A percentile compares a stretch with the other conserved stretches of the same genome.
These are phyloP conservation scores for Cutaneotrichosporon spelunceum DNA, from an alignment of 1,284 basidiomycete genomes.

Conservation along the genomic window DNA sequence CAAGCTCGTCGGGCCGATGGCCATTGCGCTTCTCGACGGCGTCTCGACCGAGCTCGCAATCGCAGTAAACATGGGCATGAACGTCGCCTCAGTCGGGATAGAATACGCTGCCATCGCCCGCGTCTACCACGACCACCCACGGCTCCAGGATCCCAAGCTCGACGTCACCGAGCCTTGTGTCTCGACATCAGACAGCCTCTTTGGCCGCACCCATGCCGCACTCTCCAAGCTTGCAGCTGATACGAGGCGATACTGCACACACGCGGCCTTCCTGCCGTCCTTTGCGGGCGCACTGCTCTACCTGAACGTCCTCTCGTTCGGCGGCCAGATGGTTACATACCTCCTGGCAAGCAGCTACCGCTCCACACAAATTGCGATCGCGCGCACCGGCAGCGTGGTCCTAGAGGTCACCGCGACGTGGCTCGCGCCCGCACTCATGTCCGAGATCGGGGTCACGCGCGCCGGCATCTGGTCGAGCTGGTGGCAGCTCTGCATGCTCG, in stretches of 20 bases:
- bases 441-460: constrained; percentile 50
- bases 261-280: background rate
- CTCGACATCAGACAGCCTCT: background rate
- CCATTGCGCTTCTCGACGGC: constrained; percentile 3
- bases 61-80: background rate
- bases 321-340: constrained; percentile 2
- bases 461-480: constrained; percentile 55
- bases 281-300: background rate
- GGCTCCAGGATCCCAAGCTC: background rate
- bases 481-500: constrained; percentile 47
- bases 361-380: background rate
- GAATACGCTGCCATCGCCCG: background rate
- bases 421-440: background rate
- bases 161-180: background rate
- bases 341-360: background rate
- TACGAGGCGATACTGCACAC: background rate
- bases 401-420: background rate
- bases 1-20: constrained; percentile 52
- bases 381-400: background rate
- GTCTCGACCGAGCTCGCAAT: background rate
- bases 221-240: background rate
- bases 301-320: background rate
- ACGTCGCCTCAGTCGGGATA: background rate
- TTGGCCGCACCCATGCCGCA: background rate
- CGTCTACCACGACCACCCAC: background rate